Evolutionary conservation across 306 rosid species (phyloP).

Genomic region (Cucumis sativus): DNA sequence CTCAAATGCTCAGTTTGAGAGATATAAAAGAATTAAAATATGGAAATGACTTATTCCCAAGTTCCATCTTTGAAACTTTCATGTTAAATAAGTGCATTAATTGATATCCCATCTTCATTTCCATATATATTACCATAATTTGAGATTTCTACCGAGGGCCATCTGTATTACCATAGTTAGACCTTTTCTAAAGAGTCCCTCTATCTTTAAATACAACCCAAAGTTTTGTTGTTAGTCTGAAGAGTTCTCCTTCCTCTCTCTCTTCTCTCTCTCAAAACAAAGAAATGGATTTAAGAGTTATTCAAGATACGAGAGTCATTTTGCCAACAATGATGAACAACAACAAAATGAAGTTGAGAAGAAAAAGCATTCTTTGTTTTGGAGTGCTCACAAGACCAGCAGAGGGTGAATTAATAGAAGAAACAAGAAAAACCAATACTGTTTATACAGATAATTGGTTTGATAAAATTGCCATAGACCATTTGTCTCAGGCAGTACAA

Average conservation of each 20-base stretch:
- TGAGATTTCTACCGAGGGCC: background rate
- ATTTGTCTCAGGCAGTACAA: conserved; percentile 62
- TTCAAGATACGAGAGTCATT: conserved; percentile 15
- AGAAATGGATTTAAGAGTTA: conserved; percentile 47
- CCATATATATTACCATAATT: background rate
- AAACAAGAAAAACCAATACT: conserved; percentile 7
- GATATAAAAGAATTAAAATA: too few relatives aligned
- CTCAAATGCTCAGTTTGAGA: too few relatives aligned
- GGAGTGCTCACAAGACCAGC: conserved; percentile 42
- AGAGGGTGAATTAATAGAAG: conserved; percentile 11
- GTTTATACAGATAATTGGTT: conserved; percentile 43
- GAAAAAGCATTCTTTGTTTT: conserved; percentile 13
- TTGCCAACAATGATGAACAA: conserved; percentile 1
- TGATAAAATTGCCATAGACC: conserved; percentile 52
- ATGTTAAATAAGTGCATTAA: background rate
- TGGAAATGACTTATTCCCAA: too few relatives aligned
- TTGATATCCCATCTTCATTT: too few relatives aligned
- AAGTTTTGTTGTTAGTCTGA: background rate
- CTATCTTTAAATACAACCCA: background rate
- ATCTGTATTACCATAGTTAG: background rate
- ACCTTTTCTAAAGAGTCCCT: background rate
- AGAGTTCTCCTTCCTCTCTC: background rate
- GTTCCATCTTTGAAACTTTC: too few relatives aligned
- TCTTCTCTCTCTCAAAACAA: background rate
- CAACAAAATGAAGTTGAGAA: conserved; percentile 14